A percentile compares a stretch with the other conserved stretches of the same genome.
Evolutionary conservation across 768 basidiomycete species (phyloP).

Genomic region (Mycena chlorophos): DNA sequence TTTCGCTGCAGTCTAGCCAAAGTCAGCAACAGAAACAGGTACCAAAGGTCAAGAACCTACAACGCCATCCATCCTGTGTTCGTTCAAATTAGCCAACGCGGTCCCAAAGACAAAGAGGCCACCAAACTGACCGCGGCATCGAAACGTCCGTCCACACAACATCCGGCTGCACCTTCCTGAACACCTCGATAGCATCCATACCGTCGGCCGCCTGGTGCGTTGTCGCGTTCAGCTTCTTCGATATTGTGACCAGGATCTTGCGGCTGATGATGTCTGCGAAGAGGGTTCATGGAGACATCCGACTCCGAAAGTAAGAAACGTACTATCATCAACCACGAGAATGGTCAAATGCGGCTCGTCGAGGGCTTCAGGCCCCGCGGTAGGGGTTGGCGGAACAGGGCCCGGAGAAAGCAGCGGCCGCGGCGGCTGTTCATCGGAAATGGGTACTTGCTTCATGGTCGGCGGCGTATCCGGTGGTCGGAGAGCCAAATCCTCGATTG

Average conservation of each 20-base stretch:
- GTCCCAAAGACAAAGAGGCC: neutral
- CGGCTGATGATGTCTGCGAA: conserved; percentile 10
- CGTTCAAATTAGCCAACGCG: neutral
- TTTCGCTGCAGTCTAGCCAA: conserved; percentile 11
- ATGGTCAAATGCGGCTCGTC: conserved; percentile 7
- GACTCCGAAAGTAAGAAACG: neutral
- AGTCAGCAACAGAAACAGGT: neutral
- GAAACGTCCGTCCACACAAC: conserved; percentile 20
- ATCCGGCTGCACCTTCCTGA: conserved; percentile 11
- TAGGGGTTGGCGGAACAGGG: neutral
- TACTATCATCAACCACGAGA: conserved; percentile 17
- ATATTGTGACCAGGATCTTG: conserved; percentile 12
- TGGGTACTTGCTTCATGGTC: neutral
- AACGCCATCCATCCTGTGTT: conserved; percentile 15
- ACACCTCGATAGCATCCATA: conserved; percentile 7
- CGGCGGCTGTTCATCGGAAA: neutral
- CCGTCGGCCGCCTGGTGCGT: conserved; percentile 15
- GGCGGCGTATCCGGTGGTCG: neutral
- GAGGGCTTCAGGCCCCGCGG: neutral
- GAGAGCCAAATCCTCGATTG: conserved; percentile 3
- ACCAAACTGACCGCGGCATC: conserved; percentile 15
- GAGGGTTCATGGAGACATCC: neutral
- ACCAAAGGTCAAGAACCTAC: neutral
- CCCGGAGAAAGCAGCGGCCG: neutral
- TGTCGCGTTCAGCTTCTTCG: conserved; percentile 8